phyloP scores from a whole-genome alignment of 1,284 basidiomycete genomes.

The Heterobasidion parviporum region DNA sequence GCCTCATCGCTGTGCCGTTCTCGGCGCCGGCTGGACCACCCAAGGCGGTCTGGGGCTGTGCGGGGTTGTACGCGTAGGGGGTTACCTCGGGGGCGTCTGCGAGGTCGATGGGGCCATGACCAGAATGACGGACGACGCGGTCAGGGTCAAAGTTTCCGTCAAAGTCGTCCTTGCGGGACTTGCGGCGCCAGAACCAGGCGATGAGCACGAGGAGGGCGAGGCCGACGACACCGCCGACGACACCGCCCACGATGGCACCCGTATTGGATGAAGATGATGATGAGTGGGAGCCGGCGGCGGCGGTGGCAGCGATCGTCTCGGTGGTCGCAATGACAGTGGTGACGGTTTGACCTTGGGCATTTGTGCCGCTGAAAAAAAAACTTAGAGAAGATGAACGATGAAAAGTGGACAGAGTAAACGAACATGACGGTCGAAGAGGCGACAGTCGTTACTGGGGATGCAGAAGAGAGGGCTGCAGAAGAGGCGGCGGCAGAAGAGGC shows the following conservation, averaged over 20 bases:
- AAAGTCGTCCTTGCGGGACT: constrained; percentile 28
- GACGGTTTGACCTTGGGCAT: constrained; percentile 4
- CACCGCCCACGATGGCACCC: constrained; percentile 22
- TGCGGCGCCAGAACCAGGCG: constrained; percentile 14
- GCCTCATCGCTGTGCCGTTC: constrained; percentile 14
- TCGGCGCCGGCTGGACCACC: not conserved
- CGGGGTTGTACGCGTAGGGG: constrained; percentile 23
- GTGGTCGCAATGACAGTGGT: constrained; percentile 8
- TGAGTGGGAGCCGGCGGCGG: not conserved
- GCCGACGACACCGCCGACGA: constrained; percentile 19
- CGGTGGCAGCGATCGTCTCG: not conserved
- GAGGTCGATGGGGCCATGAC: constrained; percentile 23
- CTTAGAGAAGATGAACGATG: not conserved
- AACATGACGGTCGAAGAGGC: constrained; percentile 2
- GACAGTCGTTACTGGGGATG: not conserved
- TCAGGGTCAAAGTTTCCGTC: constrained; percentile 47
- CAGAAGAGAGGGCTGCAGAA: not conserved
- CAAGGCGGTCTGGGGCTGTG: constrained; percentile 4
- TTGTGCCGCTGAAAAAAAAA: constrained; percentile 4
- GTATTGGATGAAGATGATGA: constrained; percentile 7
- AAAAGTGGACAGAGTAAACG: not conserved
- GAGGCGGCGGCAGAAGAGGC: not conserved
- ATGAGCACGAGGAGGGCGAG: constrained; percentile 13
- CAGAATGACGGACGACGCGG: constrained; percentile 23
- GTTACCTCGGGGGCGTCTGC: constrained; percentile 24